Evolutionary conservation across 2,329 filamentous ascomycete species (phyloP).

Genomic region (Lasiodiplodia hormozganensis): DNA sequence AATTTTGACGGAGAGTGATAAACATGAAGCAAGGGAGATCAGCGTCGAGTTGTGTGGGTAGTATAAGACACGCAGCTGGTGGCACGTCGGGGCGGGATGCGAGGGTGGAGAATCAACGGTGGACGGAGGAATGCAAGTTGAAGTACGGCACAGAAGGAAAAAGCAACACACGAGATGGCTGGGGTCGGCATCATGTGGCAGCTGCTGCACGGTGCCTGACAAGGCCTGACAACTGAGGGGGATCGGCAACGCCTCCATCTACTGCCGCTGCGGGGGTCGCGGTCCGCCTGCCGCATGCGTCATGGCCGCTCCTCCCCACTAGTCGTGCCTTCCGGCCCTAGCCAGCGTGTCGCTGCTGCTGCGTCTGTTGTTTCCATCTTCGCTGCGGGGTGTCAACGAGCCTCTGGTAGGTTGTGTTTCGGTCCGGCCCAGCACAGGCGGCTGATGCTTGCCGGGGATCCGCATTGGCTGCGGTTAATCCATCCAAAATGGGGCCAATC

Average conservation of each 20-base stretch:
- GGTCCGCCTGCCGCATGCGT: slow-evolving; percentile 18
- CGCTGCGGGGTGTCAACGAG: not conserved
- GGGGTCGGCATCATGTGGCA: not conserved
- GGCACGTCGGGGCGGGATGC: not conserved
- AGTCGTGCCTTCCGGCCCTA: not conserved
- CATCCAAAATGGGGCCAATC: not conserved
- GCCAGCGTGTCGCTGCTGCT: not conserved
- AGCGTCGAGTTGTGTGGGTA: not conserved
- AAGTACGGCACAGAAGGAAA: not conserved
- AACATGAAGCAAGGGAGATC: slow-evolving; percentile 12
- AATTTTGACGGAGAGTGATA: slow-evolving; percentile 5
- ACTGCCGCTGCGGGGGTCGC: slow-evolving; percentile 1
- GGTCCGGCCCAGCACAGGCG: no score
- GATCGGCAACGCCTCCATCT: slow-evolving; percentile 14
- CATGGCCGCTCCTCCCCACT: not conserved
- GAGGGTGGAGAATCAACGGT: not conserved
- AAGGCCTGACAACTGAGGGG: slow-evolving; percentile 13
- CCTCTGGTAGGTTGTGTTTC: not conserved
- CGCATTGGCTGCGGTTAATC: slow-evolving; percentile 7
- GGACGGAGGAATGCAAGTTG: not conserved
- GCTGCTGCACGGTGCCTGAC: slow-evolving; percentile 21
- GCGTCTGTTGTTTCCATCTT: not conserved
- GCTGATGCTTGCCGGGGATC: not conserved
- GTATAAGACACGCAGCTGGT: slow-evolving; percentile 6
- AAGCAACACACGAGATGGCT: not conserved